Evolutionary conservation across 2,329 filamentous ascomycete species (phyloP), one percentile per base, ranked within the genome.

Genomic region (Alternaria novae-zelandiae): DNA sequence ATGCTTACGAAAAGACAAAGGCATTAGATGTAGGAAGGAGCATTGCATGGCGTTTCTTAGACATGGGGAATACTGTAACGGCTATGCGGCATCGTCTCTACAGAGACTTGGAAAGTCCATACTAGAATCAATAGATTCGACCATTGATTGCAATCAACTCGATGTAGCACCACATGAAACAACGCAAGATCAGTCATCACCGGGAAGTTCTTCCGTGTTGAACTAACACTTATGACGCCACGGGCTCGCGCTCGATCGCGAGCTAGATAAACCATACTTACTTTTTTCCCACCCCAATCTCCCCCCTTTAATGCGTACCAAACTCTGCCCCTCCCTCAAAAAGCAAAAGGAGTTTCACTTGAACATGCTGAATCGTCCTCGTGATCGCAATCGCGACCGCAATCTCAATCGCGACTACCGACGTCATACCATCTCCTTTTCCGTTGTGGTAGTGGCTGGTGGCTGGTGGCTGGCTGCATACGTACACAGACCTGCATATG

Each of bases 11-110:
- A 17, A 8, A 15, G 12, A 41, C 9, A 3, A 36, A 7, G 6
- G 23, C n/a, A 41, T 41, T 53, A 13, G 49, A 41, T 12, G 67
- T 50, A 28, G 21, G 51, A 20, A 62, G 43, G 17, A 36, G 67
- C 58, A 66, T 67, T 51, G 47, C 32, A 30, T 17, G 61, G 64
- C 57, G 61, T 64, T 58, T n/a, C 49, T 26, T 50, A 54, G 21
- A 59, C 4, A 53, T 11, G 15, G n/a, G 25, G 20, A 44, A 23
- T 15, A 54, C 17, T 6, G 11, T 20, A 13, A 21, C 23, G 28
- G 49, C 28, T 7, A 36, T 36, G 15, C 20, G 21, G 20, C 21
- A 12, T 23, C 20, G 13, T 28, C 9, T 53, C 36, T 11, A n/a
- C 1, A 53, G 12, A 9, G 49, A 20, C 15, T 11, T 23, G 20